Percentiles rank a stretch among this genome's conserved stretches.
Evolutionary conservation across 257 asterid species (phyloP).

Genomic region (Scutellaria galericulata): DNA sequence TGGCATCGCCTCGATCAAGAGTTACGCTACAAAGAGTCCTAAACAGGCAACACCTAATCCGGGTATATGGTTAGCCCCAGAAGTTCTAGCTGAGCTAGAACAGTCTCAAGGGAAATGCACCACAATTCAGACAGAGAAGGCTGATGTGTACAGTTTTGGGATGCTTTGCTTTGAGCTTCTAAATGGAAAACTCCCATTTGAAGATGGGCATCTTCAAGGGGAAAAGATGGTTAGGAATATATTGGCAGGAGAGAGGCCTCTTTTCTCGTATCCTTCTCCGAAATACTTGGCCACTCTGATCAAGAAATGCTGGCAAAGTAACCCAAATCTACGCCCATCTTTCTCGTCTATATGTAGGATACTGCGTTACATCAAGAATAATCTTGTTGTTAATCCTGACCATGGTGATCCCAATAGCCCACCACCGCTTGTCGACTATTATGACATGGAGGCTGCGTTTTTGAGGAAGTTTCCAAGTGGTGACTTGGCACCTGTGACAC

Average conservation of each 20-base stretch:
- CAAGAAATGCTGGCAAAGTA: conserved; percentile 83
- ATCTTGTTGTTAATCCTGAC: conserved; percentile 70
- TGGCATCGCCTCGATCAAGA: conserved; percentile 52
- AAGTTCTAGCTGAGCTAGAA: conserved; percentile 70
- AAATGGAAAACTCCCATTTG: conserved; percentile 81
- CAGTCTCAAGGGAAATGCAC: conserved; percentile 41
- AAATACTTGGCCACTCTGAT: conserved; percentile 72
- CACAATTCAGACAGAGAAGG: conserved; percentile 59
- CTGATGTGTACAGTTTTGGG: conserved; percentile 86
- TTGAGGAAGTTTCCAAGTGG: conserved; percentile 49
- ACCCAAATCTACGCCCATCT: conserved; percentile 64
- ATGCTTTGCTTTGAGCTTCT: conserved; percentile 86
- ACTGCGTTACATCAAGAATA: conserved; percentile 73
- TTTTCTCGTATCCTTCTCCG: conserved; percentile 77
- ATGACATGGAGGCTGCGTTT: conserved; percentile 69
- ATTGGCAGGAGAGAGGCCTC: conserved; percentile 86
- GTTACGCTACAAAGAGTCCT: conserved; percentile 40
- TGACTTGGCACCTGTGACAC: conserved; percentile 50
- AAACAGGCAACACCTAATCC: conserved; percentile 42
- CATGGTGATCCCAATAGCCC: conserved; percentile 84
- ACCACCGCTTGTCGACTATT: conserved; percentile 81
- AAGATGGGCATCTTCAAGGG: conserved; percentile 77
- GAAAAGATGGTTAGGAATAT: conserved; percentile 74
- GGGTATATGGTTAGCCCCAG: conserved; percentile 86
- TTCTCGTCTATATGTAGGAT: conserved; percentile 79